Conservation (phyloP, 1,139 yeast species). For the Suhomyces wounanorum region DNA sequence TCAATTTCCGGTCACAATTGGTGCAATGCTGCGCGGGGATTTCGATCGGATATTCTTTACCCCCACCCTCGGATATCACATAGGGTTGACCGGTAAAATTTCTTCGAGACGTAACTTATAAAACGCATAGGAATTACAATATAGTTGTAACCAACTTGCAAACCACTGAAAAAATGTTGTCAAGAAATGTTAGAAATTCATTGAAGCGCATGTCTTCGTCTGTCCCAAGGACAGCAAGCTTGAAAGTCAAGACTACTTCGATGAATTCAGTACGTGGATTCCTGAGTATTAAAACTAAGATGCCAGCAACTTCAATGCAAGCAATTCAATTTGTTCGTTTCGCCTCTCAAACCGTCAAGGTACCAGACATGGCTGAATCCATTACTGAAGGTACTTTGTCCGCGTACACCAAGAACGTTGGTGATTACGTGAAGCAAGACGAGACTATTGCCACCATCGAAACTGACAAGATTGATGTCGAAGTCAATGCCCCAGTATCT, state of each 20-base stretch:
- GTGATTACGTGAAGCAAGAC: conserved; percentile 85
- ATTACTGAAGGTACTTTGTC: conserved; percentile 95
- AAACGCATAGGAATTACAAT: background rate
- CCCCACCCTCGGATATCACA: conserved; percentile 6
- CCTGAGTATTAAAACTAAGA: conserved; percentile 4
- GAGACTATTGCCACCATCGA: conserved; percentile 96
- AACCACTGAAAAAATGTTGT: conserved; percentile 17
- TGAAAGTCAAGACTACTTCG: conserved; percentile 8
- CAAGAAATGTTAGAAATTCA: conserved; percentile 18
- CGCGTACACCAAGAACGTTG: conserved; percentile 76
- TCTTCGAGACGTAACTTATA: conserved; percentile 5
- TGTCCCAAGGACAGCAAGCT: conserved; percentile 11
- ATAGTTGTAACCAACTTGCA: background rate
- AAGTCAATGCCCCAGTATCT: conserved; percentile 90
- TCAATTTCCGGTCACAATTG: conserved; percentile 5
- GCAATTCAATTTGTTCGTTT: conserved; percentile 28
- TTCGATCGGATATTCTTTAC: background rate
- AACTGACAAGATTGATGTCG: conserved; percentile 97
- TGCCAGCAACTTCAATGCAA: conserved; percentile 14
- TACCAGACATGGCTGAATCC: conserved; percentile 99
- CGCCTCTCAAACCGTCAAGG: conserved; percentile 66
- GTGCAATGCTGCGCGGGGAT: conserved; percentile 9
- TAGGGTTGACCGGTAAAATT: conserved; percentile 8
- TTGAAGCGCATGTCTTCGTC: conserved; percentile 18
- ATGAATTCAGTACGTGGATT: conserved; percentile 8